phyloP scores from a whole-genome alignment of 176 grass and related monocot genomes.

The Triticum monococcum region DNA sequence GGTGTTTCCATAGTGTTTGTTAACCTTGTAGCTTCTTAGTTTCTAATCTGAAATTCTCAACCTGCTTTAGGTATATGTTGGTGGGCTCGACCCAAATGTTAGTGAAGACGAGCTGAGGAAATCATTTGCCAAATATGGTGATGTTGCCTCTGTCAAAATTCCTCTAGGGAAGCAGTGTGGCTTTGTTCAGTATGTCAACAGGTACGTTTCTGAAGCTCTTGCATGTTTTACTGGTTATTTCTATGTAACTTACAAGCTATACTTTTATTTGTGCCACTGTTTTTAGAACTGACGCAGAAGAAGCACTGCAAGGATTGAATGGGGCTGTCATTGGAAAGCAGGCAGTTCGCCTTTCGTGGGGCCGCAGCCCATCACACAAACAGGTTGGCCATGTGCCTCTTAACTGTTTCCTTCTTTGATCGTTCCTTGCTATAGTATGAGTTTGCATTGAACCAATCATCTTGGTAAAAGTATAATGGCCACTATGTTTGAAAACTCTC shows the following conservation, averaged over 20 bases:
- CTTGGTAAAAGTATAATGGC: neutral
- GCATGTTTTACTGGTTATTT: constrained; percentile 7
- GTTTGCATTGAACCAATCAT: neutral
- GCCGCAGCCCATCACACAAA: constrained; percentile 85
- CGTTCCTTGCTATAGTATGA: neutral
- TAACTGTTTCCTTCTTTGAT: neutral
- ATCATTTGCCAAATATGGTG: constrained; percentile 83
- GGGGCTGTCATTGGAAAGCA: constrained; percentile 79
- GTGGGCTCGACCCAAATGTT: constrained; percentile 80
- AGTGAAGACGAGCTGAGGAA: constrained; percentile 85
- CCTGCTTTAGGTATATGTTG: constrained; percentile 85
- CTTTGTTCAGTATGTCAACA: constrained; percentile 87
- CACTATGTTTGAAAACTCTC: neutral
- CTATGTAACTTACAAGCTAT: neutral
- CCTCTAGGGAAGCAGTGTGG: constrained; percentile 94
- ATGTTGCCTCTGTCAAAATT: constrained; percentile 92
- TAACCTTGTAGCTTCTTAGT: constrained; percentile 22
- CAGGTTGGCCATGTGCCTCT: constrained; percentile 45
- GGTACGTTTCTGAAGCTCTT: constrained; percentile 37
- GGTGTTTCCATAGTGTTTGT: neutral
- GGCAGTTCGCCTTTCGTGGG: constrained; percentile 91
- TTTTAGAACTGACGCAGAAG: constrained; percentile 81
- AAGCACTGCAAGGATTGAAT: constrained; percentile 88
- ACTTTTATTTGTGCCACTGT: neutral
- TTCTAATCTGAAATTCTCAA: constrained; percentile 26